Conservation (phyloP, 495 filamentous ascomycete genomes). For the Aspergillus asperescens region DNA sequence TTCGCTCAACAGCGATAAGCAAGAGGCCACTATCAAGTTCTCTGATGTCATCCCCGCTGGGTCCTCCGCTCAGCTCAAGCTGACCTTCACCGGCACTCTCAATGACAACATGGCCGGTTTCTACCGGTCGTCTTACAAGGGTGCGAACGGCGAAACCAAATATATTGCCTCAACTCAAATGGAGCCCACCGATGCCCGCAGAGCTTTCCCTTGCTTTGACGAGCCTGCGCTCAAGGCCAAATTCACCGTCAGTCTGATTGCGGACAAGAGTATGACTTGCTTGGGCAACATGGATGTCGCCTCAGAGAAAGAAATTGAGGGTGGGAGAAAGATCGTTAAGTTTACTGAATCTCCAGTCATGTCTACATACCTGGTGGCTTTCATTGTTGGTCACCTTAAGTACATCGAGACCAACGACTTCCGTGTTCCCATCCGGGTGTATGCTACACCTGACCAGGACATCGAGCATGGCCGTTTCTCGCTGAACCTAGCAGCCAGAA, state of each 20-base stretch:
- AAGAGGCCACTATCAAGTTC: conserved; percentile 59
- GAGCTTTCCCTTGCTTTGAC: conserved; percentile 67
- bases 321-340: conserved; percentile 57
- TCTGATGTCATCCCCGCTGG: conserved; percentile 51
- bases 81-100: conserved; percentile 56
- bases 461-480: conserved; percentile 63
- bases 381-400: conserved; percentile 64
- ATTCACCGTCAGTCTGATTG: conserved; percentile 60
- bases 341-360: conserved; percentile 63
- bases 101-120: conserved; percentile 68
- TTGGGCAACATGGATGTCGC: conserved; percentile 67
- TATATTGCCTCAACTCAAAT: conserved; percentile 63
- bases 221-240: conserved; percentile 65
- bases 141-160: conserved; percentile 48
- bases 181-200: conserved; percentile 60
- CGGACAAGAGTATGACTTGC: conserved; percentile 57
- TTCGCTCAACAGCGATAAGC: conserved; percentile 51
- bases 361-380: conserved; percentile 66
- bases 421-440: conserved; percentile 60
- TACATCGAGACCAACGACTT: conserved; percentile 59
- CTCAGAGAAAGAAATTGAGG: conserved; percentile 50
- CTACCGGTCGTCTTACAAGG: conserved; percentile 62
- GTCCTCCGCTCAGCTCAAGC: conserved; percentile 54
- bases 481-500: conserved; percentile 56
- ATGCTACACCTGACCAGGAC: conserved; percentile 57